Evolutionary conservation across 2,329 filamentous ascomycete species (phyloP), one percentile per base, ranked within the genome.

Genomic region (Cladorrhinum sp.): DNA sequence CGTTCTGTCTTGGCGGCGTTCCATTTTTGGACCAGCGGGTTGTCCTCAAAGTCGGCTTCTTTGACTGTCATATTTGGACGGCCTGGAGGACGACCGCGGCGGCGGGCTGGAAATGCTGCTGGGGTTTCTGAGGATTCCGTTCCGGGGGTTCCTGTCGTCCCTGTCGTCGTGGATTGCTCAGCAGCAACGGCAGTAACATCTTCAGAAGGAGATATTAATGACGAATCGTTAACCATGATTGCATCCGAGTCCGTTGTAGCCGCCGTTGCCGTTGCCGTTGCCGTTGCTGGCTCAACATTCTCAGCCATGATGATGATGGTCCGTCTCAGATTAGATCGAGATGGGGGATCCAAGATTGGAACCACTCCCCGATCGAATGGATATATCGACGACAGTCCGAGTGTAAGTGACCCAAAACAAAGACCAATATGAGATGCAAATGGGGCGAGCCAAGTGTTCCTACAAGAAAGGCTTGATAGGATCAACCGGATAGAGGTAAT

Each of bases 41-140:
- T 66, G 7, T 62, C 39, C n/a, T 64, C 60, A 58, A 68, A 71
- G 26, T 71, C 68, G 21, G 62, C 55, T 49, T 71, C 69, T 46
- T 62, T 62, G 1, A 69, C 67, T 6, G 65, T 68, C 30, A 58
- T 62, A 53, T 71, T 71, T 14, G 69, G 69, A 2, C 69, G 64
- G 16, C 69, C 69, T 1, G 69, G 69, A 1, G 69, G 69, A 6
- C 69, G 66, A 14, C 69, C 69, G 2, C 69, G 67, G 24, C 69
- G 65, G 42, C 67, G 66, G 56, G 65, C 66, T 21, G 67, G 65
- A 39, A 70, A 70, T 7, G 65, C 56, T 2, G 59, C 46, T 2
- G 67, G 67, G 18, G 64, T 49, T 1, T 60, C 55, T 9, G 57
- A 53, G 28, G 50, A 21, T 16, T 42, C 36, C 36, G 56, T 21